Evolutionary conservation across 768 basidiomycete genomes (phyloP), one percentile per base, ranked within the genome.

Genomic region (Amanita exitialis): DNA sequence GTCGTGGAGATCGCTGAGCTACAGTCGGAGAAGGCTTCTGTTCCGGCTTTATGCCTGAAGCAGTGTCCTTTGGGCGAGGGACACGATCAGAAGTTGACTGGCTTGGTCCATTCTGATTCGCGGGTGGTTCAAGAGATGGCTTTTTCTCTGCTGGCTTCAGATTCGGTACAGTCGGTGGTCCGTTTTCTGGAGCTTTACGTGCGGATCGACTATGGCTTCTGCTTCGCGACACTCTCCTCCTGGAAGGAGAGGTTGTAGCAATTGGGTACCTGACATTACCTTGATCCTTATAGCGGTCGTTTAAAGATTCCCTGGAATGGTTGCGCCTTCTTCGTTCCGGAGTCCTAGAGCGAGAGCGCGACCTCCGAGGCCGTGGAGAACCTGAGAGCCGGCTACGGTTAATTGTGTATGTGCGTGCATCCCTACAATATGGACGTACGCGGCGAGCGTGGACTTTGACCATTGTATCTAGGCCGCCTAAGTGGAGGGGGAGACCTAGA

Each of bases 401-500:
- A 44, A 16, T 44, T 44, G 4, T 27, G 28, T n/a, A 27, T 15
- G 12, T 16, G 15, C 10, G 15, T 8, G 6, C 15, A 8, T 47
- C 35, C 15, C 6, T 21, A n/a, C 36, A n/a, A 21, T 36, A 9
- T 20, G 13, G 15, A 37, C 32, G 16, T 28, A 47, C 44, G 30
- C 27, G 27, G 27, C 8, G 27, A 28, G 27, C 27, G 27, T 12
- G 30, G 49, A 34, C 21, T 32, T 25, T 27, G 5, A 21, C 15
- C 27, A 21, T 28, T 42, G 41, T 50, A 50, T n/a, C 39, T 50
- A 36, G 30, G 32, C 27, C 41, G 12, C 23, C 34, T 44, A 15
- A 6, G 12, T 21, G 42, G 32, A 10, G 50, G 50, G 36, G 50
- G 50, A 9, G 50, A 51, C 18, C 50, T 39, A 15, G 49, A 51